A percentile compares a stretch with the other conserved stretches of the same genome.
Conservation (phyloP, 2,329 filamentous ascomycete genomes). For the Epichloe scottii region DNA sequence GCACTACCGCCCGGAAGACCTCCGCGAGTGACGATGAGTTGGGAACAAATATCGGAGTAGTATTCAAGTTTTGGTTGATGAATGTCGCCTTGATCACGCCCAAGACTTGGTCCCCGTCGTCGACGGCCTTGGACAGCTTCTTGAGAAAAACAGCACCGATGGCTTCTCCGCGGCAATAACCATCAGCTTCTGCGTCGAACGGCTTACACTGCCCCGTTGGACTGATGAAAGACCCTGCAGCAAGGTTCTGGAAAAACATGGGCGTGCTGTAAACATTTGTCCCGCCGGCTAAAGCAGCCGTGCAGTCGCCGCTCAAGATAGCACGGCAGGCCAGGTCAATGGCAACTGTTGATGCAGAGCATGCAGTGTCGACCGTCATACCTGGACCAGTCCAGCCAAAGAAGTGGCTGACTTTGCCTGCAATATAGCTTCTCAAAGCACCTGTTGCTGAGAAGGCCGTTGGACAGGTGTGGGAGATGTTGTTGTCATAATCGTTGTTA, state of each 20-base stretch:
- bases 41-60: constrained; percentile 74
- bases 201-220: constrained; percentile 5
- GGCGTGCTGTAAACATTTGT: constrained; percentile 34
- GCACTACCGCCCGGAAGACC: constrained; percentile 56
- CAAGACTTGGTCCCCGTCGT: constrained; percentile 63
- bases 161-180: constrained; percentile 70
- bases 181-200: constrained; percentile 43
- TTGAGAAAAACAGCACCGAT: constrained; percentile 67
- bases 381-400: constrained; percentile 5
- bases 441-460: constrained; percentile 3
- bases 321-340: constrained; percentile 2
- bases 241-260: constrained; percentile 12
- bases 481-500: constrained; percentile 5
- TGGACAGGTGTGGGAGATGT: not conserved
- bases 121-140: constrained; percentile 60
- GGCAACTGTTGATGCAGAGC: constrained; percentile 3
- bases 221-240: constrained; percentile 28
- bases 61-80: constrained; percentile 71
- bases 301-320: constrained; percentile 33
- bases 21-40: constrained; percentile 64
- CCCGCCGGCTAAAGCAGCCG: constrained; percentile 52
- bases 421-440: not conserved
- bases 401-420: constrained; percentile 5
- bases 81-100: constrained; percentile 61
- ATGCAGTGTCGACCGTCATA: constrained; percentile 6